Base-by-base conservation (phyloP, 2,329 filamentous ascomycete species). In the Volutella citrinella region DNA sequence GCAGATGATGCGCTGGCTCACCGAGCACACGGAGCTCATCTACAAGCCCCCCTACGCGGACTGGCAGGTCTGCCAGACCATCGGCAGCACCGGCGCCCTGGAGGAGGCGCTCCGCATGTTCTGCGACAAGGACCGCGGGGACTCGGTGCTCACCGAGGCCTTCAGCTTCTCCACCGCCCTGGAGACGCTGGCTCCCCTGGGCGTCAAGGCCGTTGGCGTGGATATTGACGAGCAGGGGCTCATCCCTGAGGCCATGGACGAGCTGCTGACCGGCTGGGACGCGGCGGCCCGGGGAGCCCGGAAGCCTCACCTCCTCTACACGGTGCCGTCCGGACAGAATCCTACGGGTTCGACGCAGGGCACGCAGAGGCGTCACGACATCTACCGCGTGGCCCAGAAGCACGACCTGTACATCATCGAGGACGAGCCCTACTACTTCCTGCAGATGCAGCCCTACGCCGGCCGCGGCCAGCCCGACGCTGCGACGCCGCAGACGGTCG, bases 381-480 rank as follows among this genome's bases (percentile, higher is more conserved):
- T 95, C 27, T 95, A 95, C 63, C 70, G 70, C 21, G 74, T 95
- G 11, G 85, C 83, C 19, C 82, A 84, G 57, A 88, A 87, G 65
- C 87, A 95, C 61, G 86, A 95, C 55, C 55, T 95, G 24, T 84
- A 78, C 65, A 90, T 96, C 55, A 68, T 95, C 48, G 90, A 96
- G 66, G 90, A 95, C 57, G 90, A 95, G 59, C 90, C 90, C 3
- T 95, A 95, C 66, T 95, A 94, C 65, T 95, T 91, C 66, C 72
- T 95, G 21, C 90, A 95, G 63, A 87, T 89, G 84, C 79, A 86
- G 49, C 79, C 83, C 0, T 91, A 89, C 63, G 72, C 72, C 3
- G 72, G 76, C 11, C 64, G 70, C 19, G 60, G 71, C 44, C 62
- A 69, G 12, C 60, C 73, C 0, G 62, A 69, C 3, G 63, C 69